Evolutionary conservation across 2,329 filamentous ascomycete species (phyloP).

Genomic region (Shiraia sp.): DNA sequence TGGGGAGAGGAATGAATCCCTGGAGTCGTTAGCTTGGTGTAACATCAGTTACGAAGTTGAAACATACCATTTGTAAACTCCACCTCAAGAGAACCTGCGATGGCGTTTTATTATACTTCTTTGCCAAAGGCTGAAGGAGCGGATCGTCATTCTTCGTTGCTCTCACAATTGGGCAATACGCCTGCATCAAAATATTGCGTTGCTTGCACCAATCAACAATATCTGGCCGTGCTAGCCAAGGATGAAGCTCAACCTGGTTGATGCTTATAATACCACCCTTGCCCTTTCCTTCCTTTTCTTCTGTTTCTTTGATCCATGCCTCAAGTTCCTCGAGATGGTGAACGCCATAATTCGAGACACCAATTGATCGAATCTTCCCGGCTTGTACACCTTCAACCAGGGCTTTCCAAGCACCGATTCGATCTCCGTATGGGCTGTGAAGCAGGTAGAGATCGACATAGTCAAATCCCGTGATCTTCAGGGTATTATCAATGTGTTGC

Average conservation of each 20-base stretch:
- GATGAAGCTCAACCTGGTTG: constrained; percentile 83
- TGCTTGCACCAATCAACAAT: constrained; percentile 76
- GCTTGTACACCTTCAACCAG: constrained; percentile 57
- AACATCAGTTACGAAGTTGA: too few relatives aligned
- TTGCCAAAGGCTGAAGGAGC: constrained; percentile 53
- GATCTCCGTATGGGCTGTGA: constrained; percentile 57
- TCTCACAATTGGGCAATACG: constrained; percentile 53
- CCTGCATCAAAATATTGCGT: constrained; percentile 52
- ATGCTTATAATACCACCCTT: constrained; percentile 75
- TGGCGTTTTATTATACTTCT: constrained; percentile 62
- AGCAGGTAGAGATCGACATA: constrained; percentile 69
- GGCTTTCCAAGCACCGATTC: constrained; percentile 58
- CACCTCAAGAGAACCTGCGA: constrained; percentile 64
- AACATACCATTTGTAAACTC: constrained; percentile 51
- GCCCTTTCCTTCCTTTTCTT: constrained; percentile 65
- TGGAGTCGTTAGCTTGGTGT: constrained; percentile 23
- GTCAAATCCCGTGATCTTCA: constrained; percentile 61
- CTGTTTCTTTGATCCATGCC: constrained; percentile 61
- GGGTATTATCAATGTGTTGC: constrained; percentile 57
- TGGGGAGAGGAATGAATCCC: constrained; percentile 66
- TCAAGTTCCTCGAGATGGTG: constrained; percentile 60
- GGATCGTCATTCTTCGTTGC: constrained; percentile 57
- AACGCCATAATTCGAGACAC: constrained; percentile 60
- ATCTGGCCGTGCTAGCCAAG: constrained; percentile 80
- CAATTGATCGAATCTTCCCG: constrained; percentile 57